phyloP scores from a whole-genome alignment of 805 yeast genomes.

The Candida hungchunana region DNA sequence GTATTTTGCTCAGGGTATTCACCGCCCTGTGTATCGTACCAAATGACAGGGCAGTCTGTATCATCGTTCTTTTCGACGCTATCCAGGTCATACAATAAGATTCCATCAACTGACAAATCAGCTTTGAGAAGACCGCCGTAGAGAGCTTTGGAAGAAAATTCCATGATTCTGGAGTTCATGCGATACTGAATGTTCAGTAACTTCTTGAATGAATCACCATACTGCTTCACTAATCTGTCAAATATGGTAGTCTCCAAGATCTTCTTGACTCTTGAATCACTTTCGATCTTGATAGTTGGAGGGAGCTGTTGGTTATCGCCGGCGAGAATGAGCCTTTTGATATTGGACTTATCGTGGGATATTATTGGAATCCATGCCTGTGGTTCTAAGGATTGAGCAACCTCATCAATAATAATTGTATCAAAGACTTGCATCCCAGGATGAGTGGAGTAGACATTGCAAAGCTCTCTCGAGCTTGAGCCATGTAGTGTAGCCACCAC shows the following conservation, averaged over 20 bases:
- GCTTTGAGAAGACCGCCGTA: constrained; percentile 65
- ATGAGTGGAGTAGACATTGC: constrained; percentile 39
- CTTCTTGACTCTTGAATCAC: constrained; percentile 37
- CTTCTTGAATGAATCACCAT: constrained; percentile 44
- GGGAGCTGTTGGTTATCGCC: constrained; percentile 94
- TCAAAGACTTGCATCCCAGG: constrained; percentile 49
- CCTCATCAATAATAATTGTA: constrained; percentile 88
- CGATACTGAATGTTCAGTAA: constrained; percentile 79
- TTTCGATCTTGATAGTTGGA: constrained; percentile 72
- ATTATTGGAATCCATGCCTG: constrained; percentile 95
- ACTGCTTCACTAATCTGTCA: constrained; percentile 62
- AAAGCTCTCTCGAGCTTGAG: constrained; percentile 67
- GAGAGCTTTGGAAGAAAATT: constrained; percentile 63
- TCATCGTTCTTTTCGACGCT: constrained; percentile 47
- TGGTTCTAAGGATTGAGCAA: constrained; percentile 89
- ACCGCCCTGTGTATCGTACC: constrained; percentile 95
- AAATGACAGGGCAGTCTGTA: constrained; percentile 53
- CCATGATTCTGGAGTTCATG: constrained; percentile 78
- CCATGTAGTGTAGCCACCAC: constrained; percentile 87
- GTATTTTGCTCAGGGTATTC: constrained; percentile 62
- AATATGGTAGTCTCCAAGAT: constrained; percentile 65
- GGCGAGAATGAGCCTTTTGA: constrained; percentile 67
- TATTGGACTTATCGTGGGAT: constrained; percentile 41
- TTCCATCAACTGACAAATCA: constrained; percentile 48
- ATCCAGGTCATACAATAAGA: constrained; percentile 52